Evolutionary conservation across 78 protist species (phyloP).

Genomic region (Protostelium mycophagum): DNA sequence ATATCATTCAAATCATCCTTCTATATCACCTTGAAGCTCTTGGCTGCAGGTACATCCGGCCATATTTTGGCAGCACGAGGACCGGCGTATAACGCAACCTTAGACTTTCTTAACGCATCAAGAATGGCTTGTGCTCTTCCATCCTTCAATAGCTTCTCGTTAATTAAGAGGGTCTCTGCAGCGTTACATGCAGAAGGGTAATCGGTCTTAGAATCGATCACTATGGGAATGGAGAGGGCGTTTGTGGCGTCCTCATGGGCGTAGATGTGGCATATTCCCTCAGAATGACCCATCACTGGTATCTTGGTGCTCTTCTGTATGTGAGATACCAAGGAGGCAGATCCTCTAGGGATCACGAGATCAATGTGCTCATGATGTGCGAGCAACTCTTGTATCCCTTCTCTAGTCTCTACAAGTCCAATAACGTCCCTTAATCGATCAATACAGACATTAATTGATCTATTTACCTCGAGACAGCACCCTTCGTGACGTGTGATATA

Average conservation of each 20-base stretch:
- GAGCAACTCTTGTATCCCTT: constrained; percentile 13
- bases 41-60: neutral
- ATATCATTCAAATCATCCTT: neutral
- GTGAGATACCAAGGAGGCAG: neutral
- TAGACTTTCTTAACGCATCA: too few species aligned
- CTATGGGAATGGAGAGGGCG: constrained; percentile 1
- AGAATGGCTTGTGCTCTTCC: neutral
- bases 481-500: constrained; percentile 11
- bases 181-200: constrained; percentile 90
- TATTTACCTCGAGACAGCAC: neutral
- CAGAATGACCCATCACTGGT: constrained; percentile 90
- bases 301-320: constrained; percentile 37
- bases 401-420: constrained; percentile 3
- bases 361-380: constrained; percentile 53
- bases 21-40: neutral
- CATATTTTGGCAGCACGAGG: neutral
- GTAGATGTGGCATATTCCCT: constrained; percentile 68
- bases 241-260: constrained; percentile 37
- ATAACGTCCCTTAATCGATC: neutral
- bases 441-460: neutral
- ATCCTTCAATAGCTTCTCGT: neutral
- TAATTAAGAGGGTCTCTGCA: constrained; percentile 75
- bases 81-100: neutral
- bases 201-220: constrained; percentile 69
- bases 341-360: constrained; percentile 70